Evolutionary conservation across 2,329 filamentous ascomycete species (phyloP).

Genomic region (Sphaerulina populicola): DNA sequence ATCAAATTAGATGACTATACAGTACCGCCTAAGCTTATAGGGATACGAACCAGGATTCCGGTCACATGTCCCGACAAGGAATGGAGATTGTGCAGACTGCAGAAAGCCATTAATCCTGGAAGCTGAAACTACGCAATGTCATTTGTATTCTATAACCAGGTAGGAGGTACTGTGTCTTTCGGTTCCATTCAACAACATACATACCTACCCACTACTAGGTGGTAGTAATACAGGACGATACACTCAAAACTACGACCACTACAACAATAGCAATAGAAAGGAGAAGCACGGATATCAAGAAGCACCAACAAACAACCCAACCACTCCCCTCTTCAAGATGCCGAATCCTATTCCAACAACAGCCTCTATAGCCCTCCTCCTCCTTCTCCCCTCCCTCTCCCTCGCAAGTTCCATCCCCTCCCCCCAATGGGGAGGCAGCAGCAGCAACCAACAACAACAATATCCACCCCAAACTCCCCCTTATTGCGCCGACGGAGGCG

Average conservation of each 20-base stretch:
- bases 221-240: no score
- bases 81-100: not conserved
- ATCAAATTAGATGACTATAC: no score
- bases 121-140: not conserved
- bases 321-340: not conserved
- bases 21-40: no score
- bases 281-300: not conserved
- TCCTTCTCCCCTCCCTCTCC: not conserved
- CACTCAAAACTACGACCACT: no score
- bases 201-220: no score
- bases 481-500: slow-evolving; percentile 14
- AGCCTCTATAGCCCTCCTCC: not conserved
- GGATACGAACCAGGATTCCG: not conserved
- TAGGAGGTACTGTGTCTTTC: no score
- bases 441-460: not conserved
- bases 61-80: not conserved
- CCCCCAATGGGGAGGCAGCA: not conserved
- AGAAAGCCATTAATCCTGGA: not conserved
- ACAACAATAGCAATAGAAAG: not conserved
- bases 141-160: not conserved
- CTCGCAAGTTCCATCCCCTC: not conserved
- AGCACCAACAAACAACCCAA: not conserved
- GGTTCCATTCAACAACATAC: no score
- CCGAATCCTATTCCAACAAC: no score
- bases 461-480: not conserved